These are phyloP conservation scores for Dactylellina parvicollis DNA, from an alignment of 2,329 filamentous ascomycete genomes.

Conservation along the genomic window DNA sequence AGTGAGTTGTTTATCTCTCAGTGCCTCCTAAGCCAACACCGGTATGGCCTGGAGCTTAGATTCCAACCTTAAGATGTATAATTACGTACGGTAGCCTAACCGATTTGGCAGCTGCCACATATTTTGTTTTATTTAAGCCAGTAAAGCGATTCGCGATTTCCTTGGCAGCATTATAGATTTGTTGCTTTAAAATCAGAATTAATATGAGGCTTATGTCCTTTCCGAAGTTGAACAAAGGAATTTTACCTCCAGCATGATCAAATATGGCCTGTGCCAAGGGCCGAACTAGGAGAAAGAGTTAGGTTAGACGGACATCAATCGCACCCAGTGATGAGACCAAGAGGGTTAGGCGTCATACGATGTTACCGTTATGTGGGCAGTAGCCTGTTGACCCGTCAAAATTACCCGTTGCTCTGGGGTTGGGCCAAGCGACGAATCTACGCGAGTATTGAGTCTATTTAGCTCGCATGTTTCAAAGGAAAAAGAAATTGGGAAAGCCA, in stretches of 20 bases:
- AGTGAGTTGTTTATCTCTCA: too few species aligned
- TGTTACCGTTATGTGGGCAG: slow-evolving; percentile 28
- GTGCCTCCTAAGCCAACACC: too few species aligned
- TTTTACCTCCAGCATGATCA: slow-evolving; percentile 57
- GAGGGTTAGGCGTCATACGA: slow-evolving; percentile 38
- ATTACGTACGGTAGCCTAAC: slow-evolving; percentile 56
- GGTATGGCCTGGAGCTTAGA: too few species aligned
- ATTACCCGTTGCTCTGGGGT: neutral
- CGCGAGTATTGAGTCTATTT: too few species aligned
- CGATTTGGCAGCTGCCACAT: slow-evolving; percentile 52
- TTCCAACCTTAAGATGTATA: neutral
- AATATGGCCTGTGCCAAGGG: slow-evolving; percentile 59
- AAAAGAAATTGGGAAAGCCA: neutral
- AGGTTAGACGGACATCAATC: too few species aligned
- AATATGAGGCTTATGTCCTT: too few species aligned
- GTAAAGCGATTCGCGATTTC: slow-evolving; percentile 51
- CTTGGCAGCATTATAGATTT: slow-evolving; percentile 34
- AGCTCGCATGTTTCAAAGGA: neutral
- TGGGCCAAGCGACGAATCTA: slow-evolving; percentile 41
- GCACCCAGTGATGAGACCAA: too few species aligned
- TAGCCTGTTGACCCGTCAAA: slow-evolving; percentile 26
- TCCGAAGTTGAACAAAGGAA: slow-evolving; percentile 8
- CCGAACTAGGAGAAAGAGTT: slow-evolving; percentile 42
- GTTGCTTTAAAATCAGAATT: slow-evolving; percentile 47
- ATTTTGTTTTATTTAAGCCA: slow-evolving; percentile 47